Percentiles rank a stretch among this genome's conserved stretches.
Conservation (phyloP, 768 basidiomycete genomes). For the Suillus americanus region DNA sequence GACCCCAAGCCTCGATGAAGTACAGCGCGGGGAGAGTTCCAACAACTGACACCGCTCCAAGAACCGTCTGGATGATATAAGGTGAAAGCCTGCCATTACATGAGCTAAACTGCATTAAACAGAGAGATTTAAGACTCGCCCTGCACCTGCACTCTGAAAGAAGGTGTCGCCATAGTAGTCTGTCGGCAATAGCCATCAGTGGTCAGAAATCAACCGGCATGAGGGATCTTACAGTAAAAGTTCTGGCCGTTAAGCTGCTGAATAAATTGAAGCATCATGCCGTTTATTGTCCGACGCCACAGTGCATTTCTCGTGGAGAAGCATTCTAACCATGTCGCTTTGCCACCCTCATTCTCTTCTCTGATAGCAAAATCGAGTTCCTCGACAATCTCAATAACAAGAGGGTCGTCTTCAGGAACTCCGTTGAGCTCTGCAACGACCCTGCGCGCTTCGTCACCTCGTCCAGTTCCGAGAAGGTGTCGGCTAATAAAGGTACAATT, state of each 20-base stretch:
- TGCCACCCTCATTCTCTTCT: slow-evolving; percentile 78
- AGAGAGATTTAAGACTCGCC: slow-evolving; percentile 34
- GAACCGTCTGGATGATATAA: slow-evolving; percentile 73
- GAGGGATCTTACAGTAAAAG: slow-evolving; percentile 60
- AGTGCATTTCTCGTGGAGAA: slow-evolving; percentile 67
- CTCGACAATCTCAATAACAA: slow-evolving; percentile 59
- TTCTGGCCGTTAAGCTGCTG: slow-evolving; percentile 83
- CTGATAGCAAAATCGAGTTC: slow-evolving; percentile 67
- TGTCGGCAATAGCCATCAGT: slow-evolving; percentile 28
- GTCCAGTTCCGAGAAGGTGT: slow-evolving; percentile 62
- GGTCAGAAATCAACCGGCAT: not conserved
- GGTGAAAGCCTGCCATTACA: slow-evolving; percentile 47
- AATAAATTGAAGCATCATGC: slow-evolving; percentile 84
- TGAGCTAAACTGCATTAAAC: not conserved
- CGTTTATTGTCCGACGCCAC: slow-evolving; percentile 74
- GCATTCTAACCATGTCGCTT: slow-evolving; percentile 77
- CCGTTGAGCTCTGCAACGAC: slow-evolving; percentile 70
- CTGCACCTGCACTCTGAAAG: slow-evolving; percentile 71
- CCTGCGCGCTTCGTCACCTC: slow-evolving; percentile 50
- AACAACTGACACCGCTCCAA: slow-evolving; percentile 73
- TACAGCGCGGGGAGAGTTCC: slow-evolving; percentile 69
- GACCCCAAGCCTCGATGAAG: slow-evolving; percentile 75
- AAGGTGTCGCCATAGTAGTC: slow-evolving; percentile 82
- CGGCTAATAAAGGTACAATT: slow-evolving; percentile 41
- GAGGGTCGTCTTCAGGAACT: slow-evolving; percentile 53